A percentile compares a stretch with the other conserved stretches of the same genome.
Evolutionary conservation across 495 filamentous ascomycete genomes (phyloP).

Genomic region (Terfezia claveryi): DNA sequence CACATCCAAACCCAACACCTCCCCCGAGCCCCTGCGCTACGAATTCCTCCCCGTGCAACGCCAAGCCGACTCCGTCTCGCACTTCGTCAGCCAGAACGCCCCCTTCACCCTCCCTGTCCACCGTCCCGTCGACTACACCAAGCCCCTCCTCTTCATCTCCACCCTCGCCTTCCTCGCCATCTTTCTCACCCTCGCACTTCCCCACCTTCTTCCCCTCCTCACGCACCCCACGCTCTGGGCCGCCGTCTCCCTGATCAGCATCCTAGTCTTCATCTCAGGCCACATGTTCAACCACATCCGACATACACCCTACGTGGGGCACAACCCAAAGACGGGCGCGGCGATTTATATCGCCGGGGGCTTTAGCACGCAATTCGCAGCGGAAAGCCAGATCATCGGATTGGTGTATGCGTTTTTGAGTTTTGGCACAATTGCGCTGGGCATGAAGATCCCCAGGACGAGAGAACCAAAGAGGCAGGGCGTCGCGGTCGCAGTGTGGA

Average conservation of each 20-base stretch:
- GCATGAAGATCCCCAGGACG: constrained; percentile 76
- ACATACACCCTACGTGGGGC: constrained; percentile 83
- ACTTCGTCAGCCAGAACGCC: constrained; percentile 56
- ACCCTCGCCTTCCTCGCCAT: constrained; percentile 43
- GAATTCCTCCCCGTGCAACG: not conserved
- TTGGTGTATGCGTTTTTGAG: constrained; percentile 86
- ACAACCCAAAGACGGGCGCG: constrained; percentile 54
- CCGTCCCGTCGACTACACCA: constrained; percentile 71
- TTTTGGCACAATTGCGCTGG: constrained; percentile 73
- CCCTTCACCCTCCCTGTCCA: constrained; percentile 39
- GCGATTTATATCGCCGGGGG: constrained; percentile 81
- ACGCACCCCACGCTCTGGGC: constrained; percentile 90
- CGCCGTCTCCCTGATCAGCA: constrained; percentile 63
- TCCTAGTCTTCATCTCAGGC: constrained; percentile 85
- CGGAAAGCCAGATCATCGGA: constrained; percentile 91
- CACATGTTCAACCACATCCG: constrained; percentile 99
- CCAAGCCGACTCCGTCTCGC: constrained; percentile 14
- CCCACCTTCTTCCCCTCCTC: constrained; percentile 64
- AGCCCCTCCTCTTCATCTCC: constrained; percentile 44
- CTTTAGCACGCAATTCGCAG: constrained; percentile 84
- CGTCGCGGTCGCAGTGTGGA: constrained; percentile 65
- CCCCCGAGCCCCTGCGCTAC: too few species aligned
- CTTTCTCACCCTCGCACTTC: constrained; percentile 49
- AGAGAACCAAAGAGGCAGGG: constrained; percentile 56
- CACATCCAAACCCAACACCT: constrained; percentile 31